Evolutionary conservation across 352 stramenopile genomes (phyloP), one percentile per base, ranked within the genome.

Genomic region (Phytophthora constricta): DNA sequence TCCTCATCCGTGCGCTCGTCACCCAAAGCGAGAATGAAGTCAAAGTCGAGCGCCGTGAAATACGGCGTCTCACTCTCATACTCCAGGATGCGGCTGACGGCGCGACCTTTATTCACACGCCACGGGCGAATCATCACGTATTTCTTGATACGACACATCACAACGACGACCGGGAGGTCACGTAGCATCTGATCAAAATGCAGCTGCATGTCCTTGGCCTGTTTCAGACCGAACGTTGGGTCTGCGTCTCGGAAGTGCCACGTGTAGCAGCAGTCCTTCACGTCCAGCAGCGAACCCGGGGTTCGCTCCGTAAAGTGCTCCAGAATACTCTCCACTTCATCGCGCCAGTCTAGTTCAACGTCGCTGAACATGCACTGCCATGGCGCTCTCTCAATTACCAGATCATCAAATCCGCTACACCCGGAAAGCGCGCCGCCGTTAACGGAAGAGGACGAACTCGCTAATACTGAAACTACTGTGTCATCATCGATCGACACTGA

Each of bases 171-270:
- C 0, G 87, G 89, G 9, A 91, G 74, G 64, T 95, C 89, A 47
- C 86, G 82, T 22, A 96, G 80, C 86, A 94, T 96, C 56, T 96
- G 89, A 42, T 96, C 89, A 51, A 96, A 95, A 76, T 96, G 89
- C 23, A 96, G 70, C 62, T 96, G 89, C 82, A 96, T 69, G 41
- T 96, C 87, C 58, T 96, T 96, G 9, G 89, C 89, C 47, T 96
- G 89, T 56, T 91, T 95, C 14, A 96, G 62, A 1, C 89, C 89
- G 61, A 93, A 96, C 4, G 84, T 91, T 16, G 86, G 83, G 65
- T 96, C 89, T 2, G 87, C 86, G 58, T 96, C 89, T 48, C 86
- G 80, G 64, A 95, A 96, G 65, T 96, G 89, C 89, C 89, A 96
- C 41, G 87, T 95, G 65, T 95, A 92, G 58, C 76, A 90, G 58